A percentile compares a stretch with the other conserved stretches of the same genome.
These are phyloP conservation scores for Phaeosphaeria sp. DNA, from an alignment of 2,329 filamentous ascomycete species.

Conservation along the genomic window DNA sequence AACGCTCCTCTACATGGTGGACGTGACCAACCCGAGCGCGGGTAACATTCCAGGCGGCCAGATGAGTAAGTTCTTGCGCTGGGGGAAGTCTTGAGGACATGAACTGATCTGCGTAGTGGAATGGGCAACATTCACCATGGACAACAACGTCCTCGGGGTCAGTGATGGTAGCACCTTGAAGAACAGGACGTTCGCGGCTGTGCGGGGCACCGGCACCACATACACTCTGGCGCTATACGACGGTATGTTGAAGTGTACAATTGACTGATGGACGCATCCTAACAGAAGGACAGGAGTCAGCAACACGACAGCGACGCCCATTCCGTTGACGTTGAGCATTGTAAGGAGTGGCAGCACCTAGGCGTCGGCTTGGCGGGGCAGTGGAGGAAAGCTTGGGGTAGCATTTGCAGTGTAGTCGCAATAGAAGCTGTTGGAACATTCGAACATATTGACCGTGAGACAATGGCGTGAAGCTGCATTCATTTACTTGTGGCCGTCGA, in stretches of 20 bases:
- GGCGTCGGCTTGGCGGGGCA: no score
- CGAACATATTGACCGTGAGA: background rate
- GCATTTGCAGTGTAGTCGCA: background rate
- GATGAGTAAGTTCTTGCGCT: slow-evolving; percentile 7
- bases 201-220: slow-evolving; percentile 14
- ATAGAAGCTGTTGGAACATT: background rate
- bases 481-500: no score
- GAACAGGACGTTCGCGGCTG: slow-evolving; percentile 34
- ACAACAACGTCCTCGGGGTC: slow-evolving; percentile 32
- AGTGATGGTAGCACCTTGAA: slow-evolving; percentile 35
- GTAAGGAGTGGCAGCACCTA: slow-evolving; percentile 16
- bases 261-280: slow-evolving; percentile 1
- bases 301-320: slow-evolving; percentile 21
- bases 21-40: slow-evolving; percentile 28
- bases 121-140: slow-evolving; percentile 39
- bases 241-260: slow-evolving; percentile 20
- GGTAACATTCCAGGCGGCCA: slow-evolving; percentile 30
- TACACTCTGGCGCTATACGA: slow-evolving; percentile 35
- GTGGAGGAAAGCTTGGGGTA: background rate
- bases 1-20: slow-evolving; percentile 31
- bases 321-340: slow-evolving; percentile 26
- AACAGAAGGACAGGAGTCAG: slow-evolving; percentile 22
- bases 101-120: slow-evolving; percentile 16
- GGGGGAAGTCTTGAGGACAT: background rate
- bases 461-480: background rate